Evolutionary conservation across 345 rosid genomes (phyloP), one percentile per base, ranked within the genome.

Genomic region (Eucalyptus curtisii): DNA sequence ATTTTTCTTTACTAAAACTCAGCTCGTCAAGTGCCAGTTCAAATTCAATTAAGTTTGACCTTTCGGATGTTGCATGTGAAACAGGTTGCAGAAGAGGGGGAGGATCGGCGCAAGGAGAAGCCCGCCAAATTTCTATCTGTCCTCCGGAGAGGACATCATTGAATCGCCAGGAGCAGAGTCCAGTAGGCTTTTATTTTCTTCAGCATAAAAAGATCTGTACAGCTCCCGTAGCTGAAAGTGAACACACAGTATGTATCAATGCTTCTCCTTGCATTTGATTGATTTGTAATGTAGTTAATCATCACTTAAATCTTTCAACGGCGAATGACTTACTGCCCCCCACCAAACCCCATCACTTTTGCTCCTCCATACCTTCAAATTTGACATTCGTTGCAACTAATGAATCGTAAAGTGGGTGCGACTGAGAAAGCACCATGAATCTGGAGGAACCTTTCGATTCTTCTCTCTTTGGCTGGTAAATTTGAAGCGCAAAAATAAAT

Each of bases 131-230:
- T 49, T 17, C 50, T 49, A 49, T 49, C 50, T 14, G 50, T 49
- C 45, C 95, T 97, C 53, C 92, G 96, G 86, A 92, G 99, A 91
- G 95, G 96, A 88, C 97, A 94, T 90, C 96, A 92, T 48, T 92
- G 91, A 91, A 71, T 55, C 25, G 37, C 55, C 50, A 87, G 59
- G 11, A 45, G 44, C 22, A 33, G 17, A 25, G 86, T 85, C 37
- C n/a, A 85, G 55, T 33, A 48, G 42, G 79, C 42, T 16, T 66
- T 7, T 66, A 66, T 31, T 31, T 49, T 66, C 22, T 66, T 66
- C 22, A 15, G 42, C 22, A 66, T 31, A 31, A 15, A 66, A 15
- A 49, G 79, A 66, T 66, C 40, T 66, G 79, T 66, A 66, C 79
- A 31, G 24, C 31, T 31, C 79, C 40, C 8, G 42, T 31, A 66